Evolutionary conservation across 768 basidiomycete species (phyloP), one percentile per base, ranked within the genome.

Genomic region (Dentipellis fragilis): DNA sequence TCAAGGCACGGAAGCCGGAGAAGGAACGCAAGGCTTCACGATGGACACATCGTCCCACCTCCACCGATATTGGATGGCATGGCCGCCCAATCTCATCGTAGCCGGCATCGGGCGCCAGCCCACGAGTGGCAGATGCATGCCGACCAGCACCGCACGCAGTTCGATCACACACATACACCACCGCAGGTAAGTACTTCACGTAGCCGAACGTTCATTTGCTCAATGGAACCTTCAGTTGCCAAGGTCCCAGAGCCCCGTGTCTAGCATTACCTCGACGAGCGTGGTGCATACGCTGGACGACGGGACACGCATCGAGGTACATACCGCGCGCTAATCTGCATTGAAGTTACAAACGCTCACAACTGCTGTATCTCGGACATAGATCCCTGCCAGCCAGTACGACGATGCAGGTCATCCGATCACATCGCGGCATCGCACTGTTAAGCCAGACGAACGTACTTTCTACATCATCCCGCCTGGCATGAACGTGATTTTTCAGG

Each of bases 381-480:
- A 52, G 51, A 36, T 52, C 17, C 35, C 51, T 19, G 19, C 35
- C 38, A 36, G 17, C 9, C 36, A n/a, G 34, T 34, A n/a, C 34
- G n/a, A 49, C 49, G 49, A 52, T 4, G n/a, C 34, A 19, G 51
- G 51, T 7, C 48, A 22, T 16, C 22, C 48, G 19, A 34, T 35
- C 11, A 9, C 29, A 9, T 22, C 59, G n/a, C 21, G 52, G 17
- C 37, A 21, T 49, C 58, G 37, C 21, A 22, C 4, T 10, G 22
- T 45, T 7, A 54, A 52, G 14, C 14, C 34, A 23, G 9, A 46
- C 7, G 38, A 59, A 23, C 61, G 59, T 11, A 62, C 61, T 3
- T 62, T 49, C 54, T 62, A 62, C 54, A 54, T 62, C 48, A 50
- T 62, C 17, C 61, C 61, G 1, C 61, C 61, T 2, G 61, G 61